Evolutionary conservation across 495 filamentous ascomycete species (phyloP), one percentile per base, ranked within the genome.

Genomic region (Xanthoparmelia taractica): DNA sequence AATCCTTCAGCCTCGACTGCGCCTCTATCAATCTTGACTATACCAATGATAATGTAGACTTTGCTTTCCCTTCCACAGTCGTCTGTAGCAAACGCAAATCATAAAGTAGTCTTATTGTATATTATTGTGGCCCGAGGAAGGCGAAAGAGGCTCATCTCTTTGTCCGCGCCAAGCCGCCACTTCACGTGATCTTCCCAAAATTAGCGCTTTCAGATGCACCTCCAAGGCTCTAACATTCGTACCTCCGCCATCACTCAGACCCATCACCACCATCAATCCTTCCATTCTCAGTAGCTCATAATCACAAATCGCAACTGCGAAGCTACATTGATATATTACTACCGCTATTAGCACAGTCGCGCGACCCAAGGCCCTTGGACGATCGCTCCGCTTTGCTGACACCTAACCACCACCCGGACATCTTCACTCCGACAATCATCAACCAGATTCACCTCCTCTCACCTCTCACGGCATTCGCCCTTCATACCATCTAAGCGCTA

Each of bases 321-420:
- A 61, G 34, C 47, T 23, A 8, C 17, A 7, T 17, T n/a, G 34
- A 18, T 36, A 10, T 23, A 54, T 40, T 34, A n/a, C 55, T 18
- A 29, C 59, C 48, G 27, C 36, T 29, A 10, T 31, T n/a, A 41
- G 37, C 47, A 8, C 27, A 23, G 27, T n/a, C 36, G 45, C 34
- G 18, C 27, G 36, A 33, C 11, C 25, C 17, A 36, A n/a, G 34
- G 23, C 37, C 31, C 36, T 37, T 6, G 23, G 27, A 54, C n/a
- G 20, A 34, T 41, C 34, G 2, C 25, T 61, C 36, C 59, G 20
- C 45, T 43, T 37, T 54, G 48, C 47, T 38, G 59, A 61, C 59
- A 55, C 59, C 59, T 55, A 33, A n/a, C 34, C 47, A 20, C 13
- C 33, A 55, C 15, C 48, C 47, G 20, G 40, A n/a, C 23, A 27